Evolutionary conservation across 176 grass and related monocot species (phyloP).

Genomic region (Oryza coarctata): DNA sequence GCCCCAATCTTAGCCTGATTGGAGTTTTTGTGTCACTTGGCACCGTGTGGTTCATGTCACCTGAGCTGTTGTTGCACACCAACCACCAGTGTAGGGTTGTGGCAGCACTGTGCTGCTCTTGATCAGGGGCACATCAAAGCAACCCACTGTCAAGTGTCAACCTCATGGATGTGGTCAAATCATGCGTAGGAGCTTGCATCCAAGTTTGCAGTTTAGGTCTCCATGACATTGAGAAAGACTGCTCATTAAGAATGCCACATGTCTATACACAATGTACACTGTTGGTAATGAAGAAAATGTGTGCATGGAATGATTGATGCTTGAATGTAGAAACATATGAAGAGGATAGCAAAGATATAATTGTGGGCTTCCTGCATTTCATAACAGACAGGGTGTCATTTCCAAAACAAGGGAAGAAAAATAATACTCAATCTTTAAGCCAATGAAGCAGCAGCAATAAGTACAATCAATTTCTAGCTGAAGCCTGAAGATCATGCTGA

Average conservation of each 20-base stretch:
- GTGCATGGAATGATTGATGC: neutral
- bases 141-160: neutral
- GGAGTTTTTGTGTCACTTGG: neutral
- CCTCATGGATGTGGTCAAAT: neutral
- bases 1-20: neutral
- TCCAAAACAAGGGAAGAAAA: neutral
- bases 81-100: neutral
- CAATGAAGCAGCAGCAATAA: neutral
- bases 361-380: neutral
- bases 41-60: neutral
- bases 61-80: slow-evolving; percentile 10
- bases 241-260: neutral
- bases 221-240: neutral
- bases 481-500: neutral
- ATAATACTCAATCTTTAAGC: neutral
- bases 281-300: neutral
- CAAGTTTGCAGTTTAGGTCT: slow-evolving; percentile 1
- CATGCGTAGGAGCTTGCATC: neutral
- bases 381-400: neutral
- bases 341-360: neutral
- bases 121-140: slow-evolving; percentile 14
- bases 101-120: neutral
- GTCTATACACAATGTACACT: neutral
- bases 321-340: neutral
- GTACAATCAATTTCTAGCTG: neutral